A percentile compares a stretch with the other conserved stretches of the same genome.
Evolutionary conservation across 164 flowering plant genomes (phyloP).

Genomic region (Echeveria elegans): DNA sequence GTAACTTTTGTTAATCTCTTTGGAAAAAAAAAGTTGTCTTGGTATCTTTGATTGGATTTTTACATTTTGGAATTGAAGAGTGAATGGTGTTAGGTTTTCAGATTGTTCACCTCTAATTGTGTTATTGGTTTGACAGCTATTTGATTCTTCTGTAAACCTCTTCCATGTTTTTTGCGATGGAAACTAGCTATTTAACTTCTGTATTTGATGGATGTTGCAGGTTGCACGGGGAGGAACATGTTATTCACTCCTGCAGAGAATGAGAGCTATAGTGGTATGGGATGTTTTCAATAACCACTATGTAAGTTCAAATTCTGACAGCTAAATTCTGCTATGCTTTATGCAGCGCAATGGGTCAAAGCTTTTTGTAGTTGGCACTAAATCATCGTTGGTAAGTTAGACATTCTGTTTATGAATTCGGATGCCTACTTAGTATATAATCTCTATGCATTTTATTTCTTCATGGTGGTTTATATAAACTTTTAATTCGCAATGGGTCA

Average conservation of each 20-base stretch:
- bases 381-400: conserved; percentile 71
- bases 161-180: too few relatives aligned
- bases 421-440: neutral
- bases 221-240: conserved; percentile 79
- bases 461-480: neutral
- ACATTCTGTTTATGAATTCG: neutral
- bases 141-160: too few relatives aligned
- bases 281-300: neutral
- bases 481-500: too few relatives aligned
- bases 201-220: conserved; percentile 27
- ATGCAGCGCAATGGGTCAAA: conserved; percentile 88
- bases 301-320: neutral
- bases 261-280: conserved; percentile 83
- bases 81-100: too few relatives aligned
- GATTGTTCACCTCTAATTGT: too few relatives aligned
- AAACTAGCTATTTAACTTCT: conserved; percentile 4
- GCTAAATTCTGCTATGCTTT: neutral
- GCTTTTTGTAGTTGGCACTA: conserved; percentile 91
- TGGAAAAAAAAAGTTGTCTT: too few relatives aligned
- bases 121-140: too few relatives aligned
- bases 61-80: too few relatives aligned
- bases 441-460: neutral
- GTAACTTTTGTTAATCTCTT: too few relatives aligned
- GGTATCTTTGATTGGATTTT: too few relatives aligned
- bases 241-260: conserved; percentile 68